phyloP scores from a whole-genome alignment of 2,329 filamentous ascomycete genomes.

The Monosporascus sp. region DNA sequence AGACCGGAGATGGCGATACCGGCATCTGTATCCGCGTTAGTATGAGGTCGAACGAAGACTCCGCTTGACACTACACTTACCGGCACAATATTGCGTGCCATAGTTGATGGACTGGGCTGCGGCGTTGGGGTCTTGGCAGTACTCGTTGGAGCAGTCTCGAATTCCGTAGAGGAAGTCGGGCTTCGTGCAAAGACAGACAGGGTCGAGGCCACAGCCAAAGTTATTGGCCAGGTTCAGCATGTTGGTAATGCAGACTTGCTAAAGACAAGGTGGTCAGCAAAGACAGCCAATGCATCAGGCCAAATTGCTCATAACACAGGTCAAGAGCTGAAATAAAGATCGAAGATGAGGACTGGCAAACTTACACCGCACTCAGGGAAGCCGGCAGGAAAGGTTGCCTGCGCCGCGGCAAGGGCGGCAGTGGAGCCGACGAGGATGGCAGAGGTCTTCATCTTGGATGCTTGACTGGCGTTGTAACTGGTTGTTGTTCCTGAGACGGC shows the following conservation, averaged over 20 bases:
- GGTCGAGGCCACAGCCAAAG: slow-evolving; percentile 39
- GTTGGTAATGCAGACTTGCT: slow-evolving; percentile 46
- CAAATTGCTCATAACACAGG: not conserved
- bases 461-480: not conserved
- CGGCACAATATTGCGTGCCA: slow-evolving; percentile 23
- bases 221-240: slow-evolving; percentile 42
- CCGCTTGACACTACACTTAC: slow-evolving; percentile 12
- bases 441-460: slow-evolving; percentile 46
- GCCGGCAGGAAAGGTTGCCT: slow-evolving; percentile 31
- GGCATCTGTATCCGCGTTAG: slow-evolving; percentile 11
- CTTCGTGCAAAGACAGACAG: slow-evolving; percentile 38
- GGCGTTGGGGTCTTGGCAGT: slow-evolving; percentile 12
- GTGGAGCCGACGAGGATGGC: slow-evolving; percentile 38
- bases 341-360: slow-evolving; percentile 10
- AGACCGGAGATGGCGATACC: slow-evolving; percentile 11
- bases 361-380: slow-evolving; percentile 52
- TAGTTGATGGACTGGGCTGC: slow-evolving; percentile 21
- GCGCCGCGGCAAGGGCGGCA: slow-evolving; percentile 35
- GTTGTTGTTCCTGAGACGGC: slow-evolving; percentile 9
- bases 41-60: not conserved
- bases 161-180: slow-evolving; percentile 35
- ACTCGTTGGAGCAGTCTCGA: slow-evolving; percentile 25
- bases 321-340: not conserved
- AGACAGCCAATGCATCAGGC: not conserved
- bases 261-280: not conserved